A percentile compares a stretch with the other conserved stretches of the same genome.
Conservation (phyloP, 345 rosid species). For the rapeseed (Brassica napus) region DNA sequence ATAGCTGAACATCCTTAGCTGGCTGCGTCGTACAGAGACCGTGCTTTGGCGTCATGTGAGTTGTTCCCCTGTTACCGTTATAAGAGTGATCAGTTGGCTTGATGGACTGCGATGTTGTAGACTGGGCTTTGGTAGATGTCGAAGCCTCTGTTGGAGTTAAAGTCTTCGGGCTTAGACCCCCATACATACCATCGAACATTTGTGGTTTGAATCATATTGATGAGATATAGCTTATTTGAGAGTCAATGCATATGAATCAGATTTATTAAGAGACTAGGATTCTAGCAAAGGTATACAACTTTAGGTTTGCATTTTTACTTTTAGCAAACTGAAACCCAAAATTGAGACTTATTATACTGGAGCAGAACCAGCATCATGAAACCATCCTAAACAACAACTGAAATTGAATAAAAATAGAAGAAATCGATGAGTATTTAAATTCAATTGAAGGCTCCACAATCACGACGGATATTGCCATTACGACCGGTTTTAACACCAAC, state of each 20-base stretch:
- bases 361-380: conserved; percentile 2
- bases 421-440: background rate
- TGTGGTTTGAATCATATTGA: no score
- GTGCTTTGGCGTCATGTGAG: no score
- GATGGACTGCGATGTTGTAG: no score
- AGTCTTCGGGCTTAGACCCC: no score
- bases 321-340: conserved; percentile 11
- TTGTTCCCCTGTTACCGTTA: no score
- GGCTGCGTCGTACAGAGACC: no score
- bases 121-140: no score
- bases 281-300: background rate
- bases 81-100: no score
- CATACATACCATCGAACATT: no score
- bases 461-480: conserved; percentile 62
- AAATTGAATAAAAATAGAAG: background rate
- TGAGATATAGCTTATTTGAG: no score
- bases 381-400: conserved; percentile 1
- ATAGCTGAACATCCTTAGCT: no score
- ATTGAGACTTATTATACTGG: conserved; percentile 14
- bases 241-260: background rate
- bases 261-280: conserved; percentile 5
- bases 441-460: conserved; percentile 59
- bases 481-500: conserved; percentile 65
- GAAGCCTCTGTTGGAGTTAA: no score
- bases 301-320: background rate